A percentile compares a stretch with the other conserved stretches of the same genome.
Conservation (phyloP, 257 asterid genomes). For the Linaria vulgaris region DNA sequence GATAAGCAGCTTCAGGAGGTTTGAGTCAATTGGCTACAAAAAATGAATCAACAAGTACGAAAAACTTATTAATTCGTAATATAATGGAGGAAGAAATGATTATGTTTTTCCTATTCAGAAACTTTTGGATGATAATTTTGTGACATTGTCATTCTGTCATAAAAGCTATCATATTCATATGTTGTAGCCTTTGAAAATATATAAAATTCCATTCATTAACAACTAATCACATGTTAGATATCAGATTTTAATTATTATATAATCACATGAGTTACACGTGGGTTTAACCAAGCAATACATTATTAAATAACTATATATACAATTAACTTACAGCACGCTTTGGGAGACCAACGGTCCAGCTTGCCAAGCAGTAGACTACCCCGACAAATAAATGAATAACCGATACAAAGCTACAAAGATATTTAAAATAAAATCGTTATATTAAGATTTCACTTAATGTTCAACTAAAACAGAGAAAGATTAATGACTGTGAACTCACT, state of each 20-base stretch:
- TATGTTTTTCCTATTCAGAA: no score
- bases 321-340: conserved; percentile 83
- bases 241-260: no score
- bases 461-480: background rate
- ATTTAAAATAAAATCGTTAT: conserved; percentile 13
- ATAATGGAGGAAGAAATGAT: background rate
- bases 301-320: no score
- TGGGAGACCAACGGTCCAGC: conserved; percentile 93
- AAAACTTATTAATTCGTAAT: conserved; percentile 1
- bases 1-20: conserved; percentile 74
- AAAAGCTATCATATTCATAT: no score
- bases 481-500: conserved; percentile 43
- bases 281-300: no score
- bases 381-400: conserved; percentile 80
- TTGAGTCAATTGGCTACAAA: conserved; percentile 69
- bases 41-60: conserved; percentile 15
- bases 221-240: no score
- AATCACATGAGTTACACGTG: no score
- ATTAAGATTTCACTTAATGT: background rate
- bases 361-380: conserved; percentile 63
- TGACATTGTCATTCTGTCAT: no score
- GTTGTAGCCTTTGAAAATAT: no score
- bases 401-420: conserved; percentile 66
- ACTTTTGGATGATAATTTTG: no score
- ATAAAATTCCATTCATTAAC: no score